These are phyloP conservation scores for Cryphonectria naterciae DNA, from an alignment of 2,329 filamentous ascomycete genomes.

Conservation along the genomic window DNA sequence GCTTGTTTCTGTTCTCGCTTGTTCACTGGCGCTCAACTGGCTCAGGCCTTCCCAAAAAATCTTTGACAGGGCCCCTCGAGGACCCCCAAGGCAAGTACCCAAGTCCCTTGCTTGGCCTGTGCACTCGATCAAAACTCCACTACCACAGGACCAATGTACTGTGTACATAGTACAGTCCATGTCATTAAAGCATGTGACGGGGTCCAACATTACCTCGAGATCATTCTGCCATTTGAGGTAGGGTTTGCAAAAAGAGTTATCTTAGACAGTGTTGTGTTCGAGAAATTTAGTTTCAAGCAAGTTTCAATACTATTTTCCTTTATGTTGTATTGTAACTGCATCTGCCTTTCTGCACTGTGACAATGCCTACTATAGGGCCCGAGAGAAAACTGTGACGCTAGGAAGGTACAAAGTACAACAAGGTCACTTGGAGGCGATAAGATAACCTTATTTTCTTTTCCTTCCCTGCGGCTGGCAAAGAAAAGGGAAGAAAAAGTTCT, in stretches of 20 bases:
- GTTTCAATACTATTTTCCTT: neutral
- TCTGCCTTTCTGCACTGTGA: neutral
- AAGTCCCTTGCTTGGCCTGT: conserved; percentile 21
- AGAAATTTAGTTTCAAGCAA: neutral
- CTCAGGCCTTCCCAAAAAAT: neutral
- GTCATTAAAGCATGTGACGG: conserved; percentile 25
- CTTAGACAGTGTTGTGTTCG: neutral
- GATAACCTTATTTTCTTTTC: conserved; percentile 28
- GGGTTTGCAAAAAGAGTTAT: neutral
- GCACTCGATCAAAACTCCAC: conserved; percentile 20
- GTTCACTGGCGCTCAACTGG: neutral
- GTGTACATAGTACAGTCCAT: conserved; percentile 1
- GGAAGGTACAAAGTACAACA: neutral
- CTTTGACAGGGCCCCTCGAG: conserved; percentile 3
- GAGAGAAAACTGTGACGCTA: neutral
- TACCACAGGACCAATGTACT: neutral
- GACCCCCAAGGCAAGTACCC: neutral
- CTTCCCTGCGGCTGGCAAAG: conserved; percentile 6
- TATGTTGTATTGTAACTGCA: neutral
- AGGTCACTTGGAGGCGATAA: conserved; percentile 11
- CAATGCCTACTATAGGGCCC: neutral
- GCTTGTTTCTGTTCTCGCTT: neutral
- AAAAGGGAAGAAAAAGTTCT: conserved; percentile 2
- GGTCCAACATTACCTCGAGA: neutral
- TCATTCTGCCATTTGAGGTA: neutral